Conservation (phyloP, 345 rosid genomes). For the Chamaenerion angustifolium region DNA sequence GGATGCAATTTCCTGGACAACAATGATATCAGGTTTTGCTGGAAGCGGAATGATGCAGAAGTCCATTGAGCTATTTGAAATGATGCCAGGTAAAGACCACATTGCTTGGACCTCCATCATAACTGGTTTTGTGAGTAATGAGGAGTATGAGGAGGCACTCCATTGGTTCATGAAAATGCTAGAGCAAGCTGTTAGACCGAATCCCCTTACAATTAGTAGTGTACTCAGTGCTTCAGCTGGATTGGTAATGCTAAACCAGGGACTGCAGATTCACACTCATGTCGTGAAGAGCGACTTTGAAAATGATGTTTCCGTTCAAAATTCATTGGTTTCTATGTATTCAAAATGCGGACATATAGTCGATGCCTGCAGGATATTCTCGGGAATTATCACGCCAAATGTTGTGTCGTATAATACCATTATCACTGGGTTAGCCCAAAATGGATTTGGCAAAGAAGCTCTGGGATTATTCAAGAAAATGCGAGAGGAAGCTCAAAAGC, state of each 20-base stretch:
- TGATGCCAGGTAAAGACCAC: slow-evolving; percentile 63
- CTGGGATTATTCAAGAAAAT: slow-evolving; percentile 32
- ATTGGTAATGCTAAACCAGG: slow-evolving; percentile 40
- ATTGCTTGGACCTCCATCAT: slow-evolving; percentile 68
- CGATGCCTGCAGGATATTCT: slow-evolving; percentile 44
- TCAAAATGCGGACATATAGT: slow-evolving; percentile 56
- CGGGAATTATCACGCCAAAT: slow-evolving; percentile 31
- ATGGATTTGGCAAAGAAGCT: slow-evolving; percentile 50
- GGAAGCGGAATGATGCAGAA: slow-evolving; percentile 25
- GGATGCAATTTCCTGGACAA: slow-evolving; percentile 72
- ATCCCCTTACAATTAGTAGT: slow-evolving; percentile 44
- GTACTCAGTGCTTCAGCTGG: slow-evolving; percentile 60
- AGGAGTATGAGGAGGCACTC: slow-evolving; percentile 38
- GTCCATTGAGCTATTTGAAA: slow-evolving; percentile 37
- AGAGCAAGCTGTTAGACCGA: slow-evolving; percentile 26
- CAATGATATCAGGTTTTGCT: slow-evolving; percentile 48
- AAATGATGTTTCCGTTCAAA: slow-evolving; percentile 38
- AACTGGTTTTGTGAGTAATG: slow-evolving; percentile 53
- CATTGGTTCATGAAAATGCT: slow-evolving; percentile 49
- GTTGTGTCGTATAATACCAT: slow-evolving; percentile 58
- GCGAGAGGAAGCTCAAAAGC: slow-evolving; percentile 31
- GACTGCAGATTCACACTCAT: slow-evolving; percentile 50
- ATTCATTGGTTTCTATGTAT: slow-evolving; percentile 57
- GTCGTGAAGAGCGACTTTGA: slow-evolving; percentile 33
- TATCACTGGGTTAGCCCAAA: slow-evolving; percentile 60